These are phyloP conservation scores for Pascua guehoae DNA, from an alignment of 1,284 basidiomycete species.

Conservation along the genomic window DNA sequence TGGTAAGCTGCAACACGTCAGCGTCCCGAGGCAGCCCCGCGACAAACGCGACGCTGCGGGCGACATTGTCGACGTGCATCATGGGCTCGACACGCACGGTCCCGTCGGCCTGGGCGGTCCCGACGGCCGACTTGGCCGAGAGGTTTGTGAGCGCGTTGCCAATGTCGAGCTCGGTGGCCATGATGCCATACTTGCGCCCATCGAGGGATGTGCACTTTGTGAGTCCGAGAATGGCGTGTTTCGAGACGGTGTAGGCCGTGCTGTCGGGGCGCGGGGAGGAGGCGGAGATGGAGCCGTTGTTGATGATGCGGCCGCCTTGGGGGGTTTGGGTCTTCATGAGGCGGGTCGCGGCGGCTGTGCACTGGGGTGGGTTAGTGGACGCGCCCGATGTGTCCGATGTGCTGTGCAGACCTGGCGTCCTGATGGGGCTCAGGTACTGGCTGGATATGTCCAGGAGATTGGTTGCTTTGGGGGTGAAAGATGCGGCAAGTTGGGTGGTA, in stretches of 20 bases:
- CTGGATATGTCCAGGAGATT: too few relatives aligned
- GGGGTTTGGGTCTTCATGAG: conserved; percentile 70
- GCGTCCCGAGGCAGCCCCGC: conserved; percentile 64
- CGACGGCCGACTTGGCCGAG: conserved; percentile 52
- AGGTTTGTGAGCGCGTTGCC: conserved; percentile 68
- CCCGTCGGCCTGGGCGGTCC: conserved; percentile 68
- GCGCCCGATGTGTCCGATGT: too few relatives aligned
- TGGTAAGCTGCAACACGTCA: conserved; percentile 56
- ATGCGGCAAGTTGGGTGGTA: too few relatives aligned
- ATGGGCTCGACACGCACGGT: conserved; percentile 57
- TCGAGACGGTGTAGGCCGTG: conserved; percentile 67
- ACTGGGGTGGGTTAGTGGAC: conserved; percentile 45
- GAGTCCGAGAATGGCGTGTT: conserved; percentile 71
- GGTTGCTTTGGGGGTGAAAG: too few relatives aligned
- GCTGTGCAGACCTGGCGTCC: too few relatives aligned
- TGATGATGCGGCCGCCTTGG: conserved; percentile 74
- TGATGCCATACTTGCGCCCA: conserved; percentile 67
- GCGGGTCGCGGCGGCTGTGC: conserved; percentile 68
- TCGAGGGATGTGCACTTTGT: conserved; percentile 72
- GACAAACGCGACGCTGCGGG: conserved; percentile 65
- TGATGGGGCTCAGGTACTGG: too few relatives aligned
- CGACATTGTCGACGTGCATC: conserved; percentile 59
- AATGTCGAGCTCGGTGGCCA: conserved; percentile 75
- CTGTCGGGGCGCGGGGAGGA: conserved; percentile 64
- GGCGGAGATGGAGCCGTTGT: conserved; percentile 75